A percentile compares a stretch with the other conserved stretches of the same genome.
Evolutionary conservation across 2,329 filamentous ascomycete genomes (phyloP).

Genomic region (Metarhizium brunneum): DNA sequence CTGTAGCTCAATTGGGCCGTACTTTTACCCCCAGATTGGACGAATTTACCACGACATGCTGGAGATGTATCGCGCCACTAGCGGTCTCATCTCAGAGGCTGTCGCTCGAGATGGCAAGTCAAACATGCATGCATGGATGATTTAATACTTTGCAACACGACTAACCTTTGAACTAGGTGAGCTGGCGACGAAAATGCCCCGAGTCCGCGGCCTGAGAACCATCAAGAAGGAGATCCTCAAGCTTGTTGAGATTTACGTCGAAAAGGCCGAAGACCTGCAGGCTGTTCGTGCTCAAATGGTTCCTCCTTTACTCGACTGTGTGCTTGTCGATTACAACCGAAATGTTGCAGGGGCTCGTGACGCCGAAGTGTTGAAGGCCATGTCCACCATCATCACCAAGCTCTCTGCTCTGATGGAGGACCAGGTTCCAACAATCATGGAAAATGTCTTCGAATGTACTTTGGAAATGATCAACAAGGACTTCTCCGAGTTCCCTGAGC

Average conservation of each 20-base stretch:
- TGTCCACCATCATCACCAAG: constrained; percentile 95
- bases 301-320: constrained; percentile 87
- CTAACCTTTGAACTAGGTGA: constrained; percentile 47
- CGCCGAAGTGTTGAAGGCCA: constrained; percentile 92
- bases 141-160: background rate
- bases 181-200: constrained; percentile 94
- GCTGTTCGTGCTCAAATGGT: constrained; percentile 92
- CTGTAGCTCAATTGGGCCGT: constrained; percentile 89
- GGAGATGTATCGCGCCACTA: constrained; percentile 98
- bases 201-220: constrained; percentile 85
- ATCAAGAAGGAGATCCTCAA: constrained; percentile 99
- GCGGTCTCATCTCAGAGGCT: constrained; percentile 86
- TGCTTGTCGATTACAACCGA: constrained; percentile 91
- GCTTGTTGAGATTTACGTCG: constrained; percentile 94
- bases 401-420: constrained; percentile 96
- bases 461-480: constrained; percentile 99
- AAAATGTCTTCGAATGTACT: constrained; percentile 97
- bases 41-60: constrained; percentile 98
- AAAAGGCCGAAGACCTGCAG: constrained; percentile 93
- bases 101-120: constrained; percentile 69
- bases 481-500: constrained; percentile 97
- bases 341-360: constrained; percentile 95
- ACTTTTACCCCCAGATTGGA: constrained; percentile 97
- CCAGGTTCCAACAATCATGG: constrained; percentile 94
- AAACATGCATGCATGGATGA: constrained; percentile 19